Percentiles rank a stretch among this genome's conserved stretches.
Evolutionary conservation across 169 alveolate species (phyloP).

Genomic region (Miamiensis avidus): DNA sequence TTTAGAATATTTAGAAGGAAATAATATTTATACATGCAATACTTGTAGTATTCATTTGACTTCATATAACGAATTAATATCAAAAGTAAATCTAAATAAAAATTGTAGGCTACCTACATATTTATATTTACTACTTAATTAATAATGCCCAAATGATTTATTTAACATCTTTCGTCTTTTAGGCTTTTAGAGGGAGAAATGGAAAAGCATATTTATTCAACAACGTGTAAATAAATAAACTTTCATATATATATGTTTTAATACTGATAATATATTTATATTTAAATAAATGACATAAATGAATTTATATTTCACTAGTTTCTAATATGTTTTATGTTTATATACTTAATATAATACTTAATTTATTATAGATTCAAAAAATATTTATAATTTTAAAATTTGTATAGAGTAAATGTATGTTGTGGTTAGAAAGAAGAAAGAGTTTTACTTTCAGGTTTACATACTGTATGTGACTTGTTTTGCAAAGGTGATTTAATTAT

Average conservation of each 20-base stretch:
- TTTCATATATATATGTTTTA: too few relatives aligned
- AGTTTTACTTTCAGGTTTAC: constrained; percentile 39
- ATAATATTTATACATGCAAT: constrained; percentile 47
- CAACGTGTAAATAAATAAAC: constrained; percentile 39
- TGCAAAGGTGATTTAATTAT: constrained; percentile 12
- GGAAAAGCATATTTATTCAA: constrained; percentile 54
- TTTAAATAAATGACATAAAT: too few relatives aligned
- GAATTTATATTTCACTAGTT: too few relatives aligned
- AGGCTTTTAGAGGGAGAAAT: constrained; percentile 34
- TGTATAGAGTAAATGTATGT: constrained; percentile 25
- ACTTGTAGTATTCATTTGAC: constrained; percentile 44
- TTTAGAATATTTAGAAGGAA: constrained; percentile 34
- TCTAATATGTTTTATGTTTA: too few relatives aligned
- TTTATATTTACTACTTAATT: too few relatives aligned
- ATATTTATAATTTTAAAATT: background rate
- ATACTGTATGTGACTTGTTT: constrained; percentile 42
- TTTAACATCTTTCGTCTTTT: too few relatives aligned
- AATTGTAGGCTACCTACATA: background rate
- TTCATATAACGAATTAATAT: constrained; percentile 44
- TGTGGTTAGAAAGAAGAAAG: constrained; percentile 35
- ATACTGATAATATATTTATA: too few relatives aligned
- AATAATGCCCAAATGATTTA: background rate
- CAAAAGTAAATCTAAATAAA: constrained; percentile 39
- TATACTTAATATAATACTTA: background rate
- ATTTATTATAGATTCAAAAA: background rate